A percentile compares a stretch with the other conserved stretches of the same genome.
Conservation (phyloP, 2,329 filamentous ascomycete genomes). For the Colletotrichum chlorophyti region DNA sequence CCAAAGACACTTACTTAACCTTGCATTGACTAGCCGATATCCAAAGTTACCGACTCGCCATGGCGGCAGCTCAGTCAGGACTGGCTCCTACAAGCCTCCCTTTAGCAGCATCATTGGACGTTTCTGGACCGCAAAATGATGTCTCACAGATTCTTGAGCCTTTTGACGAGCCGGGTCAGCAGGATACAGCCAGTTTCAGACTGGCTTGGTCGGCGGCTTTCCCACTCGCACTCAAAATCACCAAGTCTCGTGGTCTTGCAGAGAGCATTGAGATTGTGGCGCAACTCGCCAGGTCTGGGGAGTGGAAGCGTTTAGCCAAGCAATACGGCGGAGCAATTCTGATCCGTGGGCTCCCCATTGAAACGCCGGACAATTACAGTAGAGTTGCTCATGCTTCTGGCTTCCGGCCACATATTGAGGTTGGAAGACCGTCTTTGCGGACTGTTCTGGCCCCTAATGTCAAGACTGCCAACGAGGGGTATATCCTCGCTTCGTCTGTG, state of each 20-base stretch:
- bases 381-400: conserved; percentile 42
- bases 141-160: not conserved
- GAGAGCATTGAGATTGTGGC: conserved; percentile 29
- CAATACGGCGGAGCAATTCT: conserved; percentile 42
- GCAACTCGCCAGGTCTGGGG: conserved; percentile 33
- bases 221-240: conserved; percentile 32
- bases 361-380: conserved; percentile 40
- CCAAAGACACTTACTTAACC: too few relatives aligned
- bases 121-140: too few relatives aligned
- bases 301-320: conserved; percentile 33
- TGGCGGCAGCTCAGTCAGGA: not conserved
- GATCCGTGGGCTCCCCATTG: conserved; percentile 41
- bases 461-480: conserved; percentile 45
- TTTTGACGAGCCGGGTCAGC: conserved; percentile 34
- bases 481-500: not conserved
- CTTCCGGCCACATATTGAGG: conserved; percentile 40
- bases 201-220: conserved; percentile 33
- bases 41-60: not conserved
- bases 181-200: conserved; percentile 31
- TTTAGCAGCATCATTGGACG: not conserved
- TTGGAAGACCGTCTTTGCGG: conserved; percentile 40
- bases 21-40: not conserved
- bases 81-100: not conserved
- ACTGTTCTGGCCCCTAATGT: conserved; percentile 42
- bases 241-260: conserved; percentile 1